Conservation (phyloP, 352 stramenopile genomes). For the Phytophthora fragariae region DNA sequence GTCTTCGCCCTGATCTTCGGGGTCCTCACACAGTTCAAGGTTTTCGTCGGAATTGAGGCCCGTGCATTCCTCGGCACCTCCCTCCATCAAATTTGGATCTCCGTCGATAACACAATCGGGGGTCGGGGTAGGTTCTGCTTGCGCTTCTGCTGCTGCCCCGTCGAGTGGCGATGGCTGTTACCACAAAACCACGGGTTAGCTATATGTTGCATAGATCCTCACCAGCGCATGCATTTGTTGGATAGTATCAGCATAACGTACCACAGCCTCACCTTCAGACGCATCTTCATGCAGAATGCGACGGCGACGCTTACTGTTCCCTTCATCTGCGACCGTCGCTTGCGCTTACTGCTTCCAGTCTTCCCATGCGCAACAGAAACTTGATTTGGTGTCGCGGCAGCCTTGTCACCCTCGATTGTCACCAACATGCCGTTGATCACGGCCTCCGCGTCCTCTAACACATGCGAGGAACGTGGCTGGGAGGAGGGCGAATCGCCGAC, state of each 20-base stretch:
- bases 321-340: background rate
- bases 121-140: no score
- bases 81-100: constrained; percentile 12
- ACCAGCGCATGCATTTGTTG: background rate
- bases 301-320: background rate
- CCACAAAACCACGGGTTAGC: background rate
- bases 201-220: background rate
- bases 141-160: no score
- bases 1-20: constrained; percentile 11
- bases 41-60: constrained; percentile 17
- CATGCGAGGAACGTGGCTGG: no score
- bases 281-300: background rate
- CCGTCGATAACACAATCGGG: constrained; percentile 1
- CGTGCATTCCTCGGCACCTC: background rate
- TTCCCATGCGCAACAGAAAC: no score
- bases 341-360: no score
- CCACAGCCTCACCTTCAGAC: background rate
- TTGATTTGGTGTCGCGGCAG: no score
- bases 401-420: no score
- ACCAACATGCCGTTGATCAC: no score
- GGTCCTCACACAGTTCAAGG: background rate
- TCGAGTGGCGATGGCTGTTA: no score
- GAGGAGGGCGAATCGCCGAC: no score
- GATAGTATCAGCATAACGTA: background rate
- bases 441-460: no score